phyloP scores from a whole-genome alignment of 192 early-diverging fungal genomes.

The Rhizoclosmatium globosum region DNA sequence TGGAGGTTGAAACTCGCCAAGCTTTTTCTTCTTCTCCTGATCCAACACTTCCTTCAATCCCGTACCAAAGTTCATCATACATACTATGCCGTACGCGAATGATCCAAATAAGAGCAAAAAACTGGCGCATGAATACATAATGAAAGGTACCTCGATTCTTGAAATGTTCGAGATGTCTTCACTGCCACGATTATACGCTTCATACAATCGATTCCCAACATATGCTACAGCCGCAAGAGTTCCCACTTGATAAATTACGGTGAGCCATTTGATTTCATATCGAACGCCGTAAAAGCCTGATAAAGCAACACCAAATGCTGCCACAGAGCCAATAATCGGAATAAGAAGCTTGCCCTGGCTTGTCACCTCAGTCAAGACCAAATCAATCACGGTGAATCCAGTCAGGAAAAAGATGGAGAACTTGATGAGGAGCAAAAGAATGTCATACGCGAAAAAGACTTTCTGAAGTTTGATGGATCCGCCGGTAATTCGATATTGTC shows the following conservation, averaged over 20 bases:
- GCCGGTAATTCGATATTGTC: constrained; percentile 17
- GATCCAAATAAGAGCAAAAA: neutral
- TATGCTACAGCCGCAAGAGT: neutral
- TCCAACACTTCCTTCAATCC: constrained; percentile 29
- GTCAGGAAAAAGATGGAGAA: neutral
- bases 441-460: constrained; percentile 3
- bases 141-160: constrained; percentile 5
- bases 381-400: constrained; percentile 1
- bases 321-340: neutral
- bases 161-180: too few relatives aligned
- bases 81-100: neutral
- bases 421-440: constrained; percentile 11
- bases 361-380: constrained; percentile 18
- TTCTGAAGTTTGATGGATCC: neutral
- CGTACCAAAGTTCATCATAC: constrained; percentile 15
- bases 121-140: neutral
- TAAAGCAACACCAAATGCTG: neutral
- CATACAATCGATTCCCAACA: neutral
- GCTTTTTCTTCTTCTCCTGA: constrained; percentile 6
- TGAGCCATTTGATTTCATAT: neutral
- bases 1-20: neutral
- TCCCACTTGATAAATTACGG: neutral
- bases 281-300: constrained; percentile 10
- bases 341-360: neutral
- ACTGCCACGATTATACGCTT: neutral